These are phyloP conservation scores for Sextonia rubra DNA, from an alignment of 164 flowering plant species.

Conservation along the genomic window DNA sequence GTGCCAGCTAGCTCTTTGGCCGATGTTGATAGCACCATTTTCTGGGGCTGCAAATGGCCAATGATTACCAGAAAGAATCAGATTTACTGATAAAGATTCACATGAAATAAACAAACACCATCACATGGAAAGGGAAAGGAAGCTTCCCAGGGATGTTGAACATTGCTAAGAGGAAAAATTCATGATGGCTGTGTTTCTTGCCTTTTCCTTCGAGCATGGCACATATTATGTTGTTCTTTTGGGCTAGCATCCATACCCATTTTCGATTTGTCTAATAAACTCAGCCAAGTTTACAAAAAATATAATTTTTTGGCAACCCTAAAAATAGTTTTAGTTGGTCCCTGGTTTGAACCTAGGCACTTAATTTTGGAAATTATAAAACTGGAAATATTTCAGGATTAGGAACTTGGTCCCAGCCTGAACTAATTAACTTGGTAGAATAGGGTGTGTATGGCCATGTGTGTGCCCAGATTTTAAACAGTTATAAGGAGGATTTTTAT, in stretches of 20 bases:
- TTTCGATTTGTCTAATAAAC: too few relatives aligned
- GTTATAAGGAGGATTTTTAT: neutral
- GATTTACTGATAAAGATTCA: neutral
- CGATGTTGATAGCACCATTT: constrained; percentile 24
- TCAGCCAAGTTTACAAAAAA: too few relatives aligned
- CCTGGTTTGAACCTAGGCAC: too few relatives aligned
- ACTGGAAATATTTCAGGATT: too few relatives aligned
- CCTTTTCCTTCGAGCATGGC: too few relatives aligned
- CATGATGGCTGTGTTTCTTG: neutral
- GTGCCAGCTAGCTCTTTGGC: constrained; percentile 18
- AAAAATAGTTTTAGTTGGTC: too few relatives aligned
- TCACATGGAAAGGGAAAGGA: neutral
- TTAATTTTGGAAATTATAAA: too few relatives aligned
- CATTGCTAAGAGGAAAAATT: neutral
- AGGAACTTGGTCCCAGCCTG: neutral
- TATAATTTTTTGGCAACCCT: too few relatives aligned
- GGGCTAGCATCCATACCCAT: too few relatives aligned
- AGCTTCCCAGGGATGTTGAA: neutral
- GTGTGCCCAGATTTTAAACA: neutral
- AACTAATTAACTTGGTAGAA: too few relatives aligned
- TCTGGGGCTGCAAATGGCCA: constrained; percentile 35
- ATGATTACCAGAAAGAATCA: neutral
- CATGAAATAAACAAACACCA: neutral
- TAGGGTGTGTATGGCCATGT: neutral
- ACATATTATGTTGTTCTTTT: too few relatives aligned